Evolutionary conservation across 75 land plant genomes (phyloP).

Genomic region (Pseudotsuga menziesii): DNA sequence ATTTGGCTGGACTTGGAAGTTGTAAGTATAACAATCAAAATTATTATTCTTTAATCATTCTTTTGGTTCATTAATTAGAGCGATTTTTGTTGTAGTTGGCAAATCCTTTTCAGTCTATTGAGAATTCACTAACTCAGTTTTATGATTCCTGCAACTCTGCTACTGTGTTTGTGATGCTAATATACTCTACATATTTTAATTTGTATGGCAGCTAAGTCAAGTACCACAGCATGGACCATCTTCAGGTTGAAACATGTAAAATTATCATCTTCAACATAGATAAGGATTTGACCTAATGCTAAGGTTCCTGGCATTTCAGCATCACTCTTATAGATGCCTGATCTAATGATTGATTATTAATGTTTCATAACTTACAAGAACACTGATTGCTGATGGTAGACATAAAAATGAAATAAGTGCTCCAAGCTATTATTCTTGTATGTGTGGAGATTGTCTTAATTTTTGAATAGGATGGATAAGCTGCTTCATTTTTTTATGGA

Average conservation of each 20-base stretch:
- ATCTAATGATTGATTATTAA: not conserved
- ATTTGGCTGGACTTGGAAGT: not conserved
- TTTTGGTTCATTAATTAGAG: not conserved
- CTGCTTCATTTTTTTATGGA: not conserved
- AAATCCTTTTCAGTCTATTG: not conserved
- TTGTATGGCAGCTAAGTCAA: constrained; percentile 11
- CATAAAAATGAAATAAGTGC: not conserved
- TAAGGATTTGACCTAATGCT: not conserved
- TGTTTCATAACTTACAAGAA: not conserved
- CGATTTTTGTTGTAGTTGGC: not conserved
- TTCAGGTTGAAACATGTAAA: not conserved
- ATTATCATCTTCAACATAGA: not conserved
- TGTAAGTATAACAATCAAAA: not conserved
- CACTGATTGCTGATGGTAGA: not conserved
- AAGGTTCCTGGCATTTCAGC: not conserved
- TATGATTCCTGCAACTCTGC: not conserved
- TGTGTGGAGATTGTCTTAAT: not conserved
- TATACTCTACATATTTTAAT: not conserved
- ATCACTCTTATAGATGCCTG: not conserved
- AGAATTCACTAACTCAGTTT: not conserved
- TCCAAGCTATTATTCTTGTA: not conserved
- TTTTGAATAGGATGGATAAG: not conserved
- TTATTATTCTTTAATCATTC: not conserved
- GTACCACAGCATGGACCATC: constrained; percentile 10
- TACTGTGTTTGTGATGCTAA: not conserved